Evolutionary conservation across 345 rosid species (phyloP), one percentile per base, ranked within the genome.

Genomic region (Citrus cavaleriei): DNA sequence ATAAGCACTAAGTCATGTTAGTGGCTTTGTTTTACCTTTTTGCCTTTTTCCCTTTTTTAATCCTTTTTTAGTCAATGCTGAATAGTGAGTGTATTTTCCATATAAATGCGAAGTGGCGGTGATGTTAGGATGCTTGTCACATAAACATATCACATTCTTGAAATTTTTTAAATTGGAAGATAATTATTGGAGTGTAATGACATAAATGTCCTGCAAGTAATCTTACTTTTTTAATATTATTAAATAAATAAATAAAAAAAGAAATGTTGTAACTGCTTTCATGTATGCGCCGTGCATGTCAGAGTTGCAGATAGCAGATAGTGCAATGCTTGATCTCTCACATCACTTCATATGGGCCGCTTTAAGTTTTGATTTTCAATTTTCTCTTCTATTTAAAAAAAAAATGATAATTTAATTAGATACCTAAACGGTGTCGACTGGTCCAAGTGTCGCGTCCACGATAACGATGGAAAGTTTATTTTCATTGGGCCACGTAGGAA

Each of bases 401-500:
- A 38, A 38, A 46, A 63, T 28, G 21, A 10, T 24, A 42, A 1
- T 60, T 16, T 16, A 37, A 38, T 7, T 34, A 30, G 24, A 22
- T 35, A 49, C 46, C 8, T n/a, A 13, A 64, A 54, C 65, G 55
- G 55, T 67, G 22, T 18, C 24, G 0, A 66, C 14, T 34, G 2
- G 12, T n/a, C 79, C 64, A 76, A 57, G 64, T 76, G 64, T 65
- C 70, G 22, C 30, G 62, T 16, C 14, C 4, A 8, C 4, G 12
- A 35, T 51, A 13, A 24, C 37, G 7, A 37, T 21, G 24, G 4
- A 13, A 10, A 65, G 4, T 64, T 51, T 74, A 60, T 25, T 75
- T 14, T 27, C n/a, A 75, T 9, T 70, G 69, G 38, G 60, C 78
- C 84, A 81, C 78, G 78, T 67, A 6, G 13, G 70, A 57, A 22